These are phyloP conservation scores for Mesostigma viride DNA, from an alignment of 139 green algal species.

Conservation along the genomic window DNA sequence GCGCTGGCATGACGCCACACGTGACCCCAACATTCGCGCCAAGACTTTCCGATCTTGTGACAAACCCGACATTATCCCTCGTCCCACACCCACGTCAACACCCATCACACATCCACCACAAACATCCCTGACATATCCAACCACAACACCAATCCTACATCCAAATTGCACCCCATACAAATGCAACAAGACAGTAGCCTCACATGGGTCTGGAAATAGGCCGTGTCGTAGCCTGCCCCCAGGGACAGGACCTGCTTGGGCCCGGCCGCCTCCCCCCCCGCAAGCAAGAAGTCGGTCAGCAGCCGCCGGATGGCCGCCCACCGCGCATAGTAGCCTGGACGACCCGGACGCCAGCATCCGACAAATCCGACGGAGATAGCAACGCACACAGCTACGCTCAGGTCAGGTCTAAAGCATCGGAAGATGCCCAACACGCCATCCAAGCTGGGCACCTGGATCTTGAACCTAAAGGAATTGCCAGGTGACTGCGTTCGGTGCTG, in stretches of 20 bases:
- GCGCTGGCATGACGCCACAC: too few species aligned
- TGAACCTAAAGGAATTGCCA: too few species aligned
- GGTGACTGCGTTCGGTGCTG: too few species aligned
- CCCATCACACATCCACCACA: too few species aligned
- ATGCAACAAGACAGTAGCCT: background rate
- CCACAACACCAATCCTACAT: too few species aligned
- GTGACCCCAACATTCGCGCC: too few species aligned
- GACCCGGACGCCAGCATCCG: background rate
- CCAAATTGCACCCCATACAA: too few species aligned
- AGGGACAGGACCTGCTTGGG: slow-evolving; percentile 30
- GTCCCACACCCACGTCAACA: too few species aligned
- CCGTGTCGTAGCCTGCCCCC: slow-evolving; percentile 33
- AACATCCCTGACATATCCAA: too few species aligned
- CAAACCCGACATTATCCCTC: too few species aligned
- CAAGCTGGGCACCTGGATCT: background rate
- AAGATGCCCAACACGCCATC: background rate
- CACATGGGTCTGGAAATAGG: slow-evolving; percentile 29
- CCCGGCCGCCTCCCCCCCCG: background rate
- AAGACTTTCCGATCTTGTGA: too few species aligned
- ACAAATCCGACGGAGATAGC: background rate
- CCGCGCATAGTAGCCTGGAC: slow-evolving; percentile 33
- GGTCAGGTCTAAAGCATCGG: background rate
- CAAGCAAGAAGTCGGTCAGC: slow-evolving; percentile 23
- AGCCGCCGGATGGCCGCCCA: slow-evolving; percentile 30
- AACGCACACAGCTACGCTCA: background rate